Evolutionary conservation across 805 yeast species (phyloP).

Genomic region (Candida coleopterorum): DNA sequence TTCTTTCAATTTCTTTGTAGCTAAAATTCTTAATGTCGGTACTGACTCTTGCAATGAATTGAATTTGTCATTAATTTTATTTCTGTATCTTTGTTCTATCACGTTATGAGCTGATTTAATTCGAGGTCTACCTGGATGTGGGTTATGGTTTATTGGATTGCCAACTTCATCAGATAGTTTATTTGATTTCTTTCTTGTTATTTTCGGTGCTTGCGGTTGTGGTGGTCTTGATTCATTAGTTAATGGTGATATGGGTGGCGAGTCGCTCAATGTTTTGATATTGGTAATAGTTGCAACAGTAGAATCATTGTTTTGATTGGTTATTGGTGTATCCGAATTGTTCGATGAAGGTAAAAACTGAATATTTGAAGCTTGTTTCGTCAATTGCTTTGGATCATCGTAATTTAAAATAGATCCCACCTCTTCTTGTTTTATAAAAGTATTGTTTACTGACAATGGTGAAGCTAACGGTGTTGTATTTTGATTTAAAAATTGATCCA

Average conservation of each 20-base stretch:
- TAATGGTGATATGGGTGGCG: constrained; percentile 7
- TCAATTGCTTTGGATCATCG: constrained; percentile 1
- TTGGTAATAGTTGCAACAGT: no score
- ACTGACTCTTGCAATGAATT: constrained; percentile 34
- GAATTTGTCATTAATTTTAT: constrained; percentile 39
- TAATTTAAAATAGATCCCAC: background rate
- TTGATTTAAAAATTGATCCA: background rate
- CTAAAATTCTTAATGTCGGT: constrained; percentile 32
- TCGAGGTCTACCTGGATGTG: constrained; percentile 15
- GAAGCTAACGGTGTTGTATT: constrained; percentile 5
- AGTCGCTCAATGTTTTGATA: background rate
- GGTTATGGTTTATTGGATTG: constrained; percentile 4
- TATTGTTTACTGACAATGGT: constrained; percentile 4
- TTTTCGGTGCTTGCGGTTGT: no score
- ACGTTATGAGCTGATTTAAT: constrained; percentile 36
- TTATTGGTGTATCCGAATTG: background rate
- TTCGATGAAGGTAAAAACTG: background rate
- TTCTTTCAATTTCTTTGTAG: constrained; percentile 17
- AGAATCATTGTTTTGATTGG: no score
- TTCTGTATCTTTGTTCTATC: constrained; percentile 40
- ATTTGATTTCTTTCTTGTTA: background rate
- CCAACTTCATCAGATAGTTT: background rate
- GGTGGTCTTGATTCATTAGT: background rate
- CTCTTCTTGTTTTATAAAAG: background rate
- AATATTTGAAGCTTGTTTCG: constrained; percentile 2